Conservation (phyloP, 257 asterid species). For the Nemophila menziesii region DNA sequence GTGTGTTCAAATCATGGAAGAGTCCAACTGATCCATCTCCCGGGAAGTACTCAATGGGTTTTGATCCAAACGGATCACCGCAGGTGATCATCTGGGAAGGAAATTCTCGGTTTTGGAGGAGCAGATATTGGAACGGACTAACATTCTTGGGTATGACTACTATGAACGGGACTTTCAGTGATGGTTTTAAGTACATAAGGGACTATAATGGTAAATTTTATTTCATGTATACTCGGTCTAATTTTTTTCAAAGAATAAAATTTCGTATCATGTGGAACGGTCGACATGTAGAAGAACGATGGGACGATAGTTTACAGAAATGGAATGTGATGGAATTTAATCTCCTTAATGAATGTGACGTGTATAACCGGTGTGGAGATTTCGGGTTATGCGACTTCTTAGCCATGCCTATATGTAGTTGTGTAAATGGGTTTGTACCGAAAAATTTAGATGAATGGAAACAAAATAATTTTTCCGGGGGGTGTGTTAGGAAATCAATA, state of each 20-base stretch:
- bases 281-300: constrained; percentile 27
- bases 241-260: constrained; percentile 19
- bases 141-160: constrained; percentile 37
- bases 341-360: constrained; percentile 39
- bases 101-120: constrained; percentile 48
- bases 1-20: constrained; percentile 45
- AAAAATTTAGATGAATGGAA: constrained; percentile 33
- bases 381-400: constrained; percentile 33
- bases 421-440: constrained; percentile 49
- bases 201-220: constrained; percentile 16
- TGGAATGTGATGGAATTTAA: constrained; percentile 39
- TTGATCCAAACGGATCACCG: constrained; percentile 59
- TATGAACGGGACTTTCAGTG: constrained; percentile 14
- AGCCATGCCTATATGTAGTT: constrained; percentile 25
- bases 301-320: constrained; percentile 18
- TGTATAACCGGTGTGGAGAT: constrained; percentile 50
- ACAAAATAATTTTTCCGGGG: constrained; percentile 40
- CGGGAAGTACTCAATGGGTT: constrained; percentile 49
- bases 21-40: constrained; percentile 45
- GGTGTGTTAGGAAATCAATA: constrained; percentile 41
- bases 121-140: constrained; percentile 51
- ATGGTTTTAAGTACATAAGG: constrained; percentile 33
- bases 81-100: constrained; percentile 76
- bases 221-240: constrained; percentile 25
- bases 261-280: constrained; percentile 39